These are phyloP conservation scores for Cutaneotrichosporon mucoides DNA, from an alignment of 1,284 basidiomycete species.

Conservation along the genomic window DNA sequence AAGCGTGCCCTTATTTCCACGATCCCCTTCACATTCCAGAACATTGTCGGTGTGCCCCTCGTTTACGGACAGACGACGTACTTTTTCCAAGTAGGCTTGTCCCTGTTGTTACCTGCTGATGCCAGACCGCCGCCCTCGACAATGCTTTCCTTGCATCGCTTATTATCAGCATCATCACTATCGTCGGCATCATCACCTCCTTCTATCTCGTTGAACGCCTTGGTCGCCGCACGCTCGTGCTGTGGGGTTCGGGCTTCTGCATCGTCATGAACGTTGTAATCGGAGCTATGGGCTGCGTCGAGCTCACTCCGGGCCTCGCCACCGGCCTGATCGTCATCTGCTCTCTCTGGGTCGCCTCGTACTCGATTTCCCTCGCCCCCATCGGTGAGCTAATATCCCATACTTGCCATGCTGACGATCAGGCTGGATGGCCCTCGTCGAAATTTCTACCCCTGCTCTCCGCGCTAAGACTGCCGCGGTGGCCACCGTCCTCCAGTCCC, in stretches of 20 bases:
- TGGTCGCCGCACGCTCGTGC: conserved; percentile 42
- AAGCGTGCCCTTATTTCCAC: conserved; percentile 20
- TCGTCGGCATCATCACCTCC: conserved; percentile 28
- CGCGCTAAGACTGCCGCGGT: conserved; percentile 21
- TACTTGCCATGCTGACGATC: too few species aligned
- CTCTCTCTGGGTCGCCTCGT: conserved; percentile 24
- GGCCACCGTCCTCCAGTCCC: conserved; percentile 8
- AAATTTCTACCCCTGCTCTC: conserved; percentile 14
- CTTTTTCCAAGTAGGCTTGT: conserved; percentile 18
- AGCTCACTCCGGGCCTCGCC: not conserved
- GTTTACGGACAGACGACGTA: conserved; percentile 20
- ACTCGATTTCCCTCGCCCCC: conserved; percentile 23
- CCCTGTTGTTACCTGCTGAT: too few species aligned
- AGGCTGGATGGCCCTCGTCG: conserved; percentile 15
- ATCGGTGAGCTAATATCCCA: conserved; percentile 1
- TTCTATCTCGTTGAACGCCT: conserved; percentile 43
- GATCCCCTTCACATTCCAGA: conserved; percentile 12
- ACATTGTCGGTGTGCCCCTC: conserved; percentile 18
- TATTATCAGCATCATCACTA: conserved; percentile 21
- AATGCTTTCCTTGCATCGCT: not conserved
- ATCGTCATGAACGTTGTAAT: conserved; percentile 33
- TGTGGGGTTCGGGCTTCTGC: conserved; percentile 7
- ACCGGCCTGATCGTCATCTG: conserved; percentile 12
- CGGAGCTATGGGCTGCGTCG: conserved; percentile 34
- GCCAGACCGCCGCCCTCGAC: not conserved